Evolutionary conservation across 352 stramenopile species (phyloP).

Genomic region (Globisporangium mamillatum): DNA sequence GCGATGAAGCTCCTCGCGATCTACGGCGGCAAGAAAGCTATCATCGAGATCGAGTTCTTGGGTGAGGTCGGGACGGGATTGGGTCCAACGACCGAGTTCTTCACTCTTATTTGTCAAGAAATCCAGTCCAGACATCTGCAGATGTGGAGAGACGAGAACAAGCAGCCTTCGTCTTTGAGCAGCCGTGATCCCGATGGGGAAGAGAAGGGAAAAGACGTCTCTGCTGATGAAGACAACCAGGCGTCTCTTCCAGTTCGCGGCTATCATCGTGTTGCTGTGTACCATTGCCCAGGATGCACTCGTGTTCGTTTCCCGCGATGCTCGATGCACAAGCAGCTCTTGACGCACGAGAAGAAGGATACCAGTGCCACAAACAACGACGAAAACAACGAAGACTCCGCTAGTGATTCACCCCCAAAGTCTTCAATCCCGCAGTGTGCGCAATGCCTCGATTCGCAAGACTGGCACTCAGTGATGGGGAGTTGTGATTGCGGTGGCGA

Average conservation of each 20-base stretch:
- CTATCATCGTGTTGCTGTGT: slow-evolving; percentile 70
- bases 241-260: slow-evolving; percentile 48
- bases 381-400: slow-evolving; percentile 1
- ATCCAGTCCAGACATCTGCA: slow-evolving; percentile 57
- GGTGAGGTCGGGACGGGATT: slow-evolving; percentile 74
- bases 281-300: slow-evolving; percentile 52
- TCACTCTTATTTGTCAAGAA: slow-evolving; percentile 70
- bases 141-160: slow-evolving; percentile 57
- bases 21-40: slow-evolving; percentile 70
- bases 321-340: slow-evolving; percentile 37
- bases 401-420: neutral
- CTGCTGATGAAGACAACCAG: neutral
- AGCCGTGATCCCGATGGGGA: slow-evolving; percentile 20
- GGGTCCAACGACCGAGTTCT: slow-evolving; percentile 78
- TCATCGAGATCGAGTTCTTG: slow-evolving; percentile 81
- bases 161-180: slow-evolving; percentile 12
- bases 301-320: slow-evolving; percentile 49
- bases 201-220: slow-evolving; percentile 13
- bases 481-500: slow-evolving; percentile 31
- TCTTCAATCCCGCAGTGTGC: slow-evolving; percentile 47
- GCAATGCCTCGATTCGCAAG: slow-evolving; percentile 45
- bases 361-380: slow-evolving; percentile 6
- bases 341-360: slow-evolving; percentile 54
- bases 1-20: slow-evolving; percentile 71
- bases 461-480: slow-evolving; percentile 31